Percentiles rank a stretch among this genome's conserved stretches.
These are phyloP conservation scores for Didymellaceae sp. DNA, from an alignment of 2,329 filamentous ascomycete species.

Conservation along the genomic window DNA sequence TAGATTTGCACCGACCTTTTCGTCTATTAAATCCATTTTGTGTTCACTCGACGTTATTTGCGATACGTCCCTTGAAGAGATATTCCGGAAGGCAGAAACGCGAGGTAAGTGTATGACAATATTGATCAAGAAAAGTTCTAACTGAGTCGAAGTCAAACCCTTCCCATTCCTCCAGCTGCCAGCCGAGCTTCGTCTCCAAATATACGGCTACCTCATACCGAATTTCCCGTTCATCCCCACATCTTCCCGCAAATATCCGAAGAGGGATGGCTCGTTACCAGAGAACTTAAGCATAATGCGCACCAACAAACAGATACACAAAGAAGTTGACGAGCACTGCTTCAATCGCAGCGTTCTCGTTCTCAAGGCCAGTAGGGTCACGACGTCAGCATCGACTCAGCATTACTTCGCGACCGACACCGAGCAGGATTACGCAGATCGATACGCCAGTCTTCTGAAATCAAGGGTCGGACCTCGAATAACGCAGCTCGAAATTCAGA, in stretches of 20 bases:
- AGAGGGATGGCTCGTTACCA: not conserved
- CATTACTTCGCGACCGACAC: not conserved
- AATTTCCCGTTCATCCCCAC: not conserved
- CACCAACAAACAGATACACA: not conserved
- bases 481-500: not conserved
- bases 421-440: not conserved
- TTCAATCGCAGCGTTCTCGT: not conserved
- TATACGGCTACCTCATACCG: not conserved
- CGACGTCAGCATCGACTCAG: not conserved
- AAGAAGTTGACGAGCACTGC: not conserved
- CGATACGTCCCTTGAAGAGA: not conserved
- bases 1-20: not conserved
- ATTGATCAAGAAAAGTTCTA: not conserved
- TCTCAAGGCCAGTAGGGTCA: not conserved
- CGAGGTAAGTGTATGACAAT: not conserved
- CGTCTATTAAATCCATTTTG: not conserved
- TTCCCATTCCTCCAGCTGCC: not conserved
- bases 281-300: not conserved
- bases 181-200: not conserved
- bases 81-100: not conserved
- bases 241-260: not conserved
- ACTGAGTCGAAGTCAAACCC: not conserved
- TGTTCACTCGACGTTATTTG: not conserved
- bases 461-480: not conserved
- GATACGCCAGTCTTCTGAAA: not conserved